Evolutionary conservation across 2,329 filamentous ascomycete species (phyloP).

Genomic region (Phaeosphaeria sp.): DNA sequence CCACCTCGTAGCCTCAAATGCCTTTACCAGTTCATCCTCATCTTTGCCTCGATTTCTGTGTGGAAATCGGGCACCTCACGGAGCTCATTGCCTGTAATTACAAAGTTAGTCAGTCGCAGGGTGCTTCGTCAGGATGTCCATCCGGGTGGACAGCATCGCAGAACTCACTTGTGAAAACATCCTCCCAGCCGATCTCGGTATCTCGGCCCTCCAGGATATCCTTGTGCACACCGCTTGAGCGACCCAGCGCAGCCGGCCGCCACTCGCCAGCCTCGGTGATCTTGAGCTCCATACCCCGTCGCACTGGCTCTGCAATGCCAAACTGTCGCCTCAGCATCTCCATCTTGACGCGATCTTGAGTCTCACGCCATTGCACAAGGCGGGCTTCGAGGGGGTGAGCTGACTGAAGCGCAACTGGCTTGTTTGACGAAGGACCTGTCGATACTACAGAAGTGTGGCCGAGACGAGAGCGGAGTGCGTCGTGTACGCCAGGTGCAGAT

Average conservation of each 20-base stretch:
- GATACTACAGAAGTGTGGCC: slow-evolving; percentile 58
- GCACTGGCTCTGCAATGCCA: slow-evolving; percentile 90
- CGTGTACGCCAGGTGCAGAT: slow-evolving; percentile 90
- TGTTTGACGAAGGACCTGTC: slow-evolving; percentile 26
- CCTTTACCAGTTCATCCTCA: slow-evolving; percentile 72
- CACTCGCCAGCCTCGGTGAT: slow-evolving; percentile 82
- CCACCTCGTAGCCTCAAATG: background rate
- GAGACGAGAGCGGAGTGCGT: slow-evolving; percentile 86
- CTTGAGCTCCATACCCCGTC: slow-evolving; percentile 93
- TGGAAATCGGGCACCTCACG: slow-evolving; percentile 76
- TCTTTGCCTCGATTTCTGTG: slow-evolving; percentile 90
- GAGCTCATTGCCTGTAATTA: slow-evolving; percentile 67
- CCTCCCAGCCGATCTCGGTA: slow-evolving; percentile 84
- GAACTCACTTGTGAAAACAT: slow-evolving; percentile 76
- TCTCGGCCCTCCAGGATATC: slow-evolving; percentile 87
- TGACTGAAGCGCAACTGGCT: slow-evolving; percentile 60
- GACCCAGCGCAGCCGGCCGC: slow-evolving; percentile 73
- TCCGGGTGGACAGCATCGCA: background rate
- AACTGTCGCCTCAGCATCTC: slow-evolving; percentile 84
- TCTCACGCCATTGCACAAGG: slow-evolving; percentile 86
- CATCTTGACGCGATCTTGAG: slow-evolving; percentile 88
- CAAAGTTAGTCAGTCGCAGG: slow-evolving; percentile 17
- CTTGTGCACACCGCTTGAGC: slow-evolving; percentile 76
- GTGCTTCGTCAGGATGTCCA: background rate
- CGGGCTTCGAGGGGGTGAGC: slow-evolving; percentile 91